Evolutionary conservation across 1,284 basidiomycete genomes (phyloP), one percentile per base, ranked within the genome.

Genomic region (Apiotrichum montevideense): DNA sequence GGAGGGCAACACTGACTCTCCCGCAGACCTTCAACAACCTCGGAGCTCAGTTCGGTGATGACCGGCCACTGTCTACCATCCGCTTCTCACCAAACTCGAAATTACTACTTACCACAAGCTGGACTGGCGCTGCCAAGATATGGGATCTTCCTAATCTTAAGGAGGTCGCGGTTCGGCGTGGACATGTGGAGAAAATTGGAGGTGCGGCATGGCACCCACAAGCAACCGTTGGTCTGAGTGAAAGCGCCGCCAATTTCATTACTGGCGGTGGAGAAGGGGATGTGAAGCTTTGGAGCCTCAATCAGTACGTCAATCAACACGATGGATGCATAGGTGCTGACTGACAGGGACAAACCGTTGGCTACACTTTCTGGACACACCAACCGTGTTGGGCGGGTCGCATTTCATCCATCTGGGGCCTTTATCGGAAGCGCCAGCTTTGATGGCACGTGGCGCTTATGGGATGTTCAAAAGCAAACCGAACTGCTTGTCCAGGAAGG

Each of bases 361-460:
- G 83, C 88, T 0, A 85, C 86, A 0, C 77, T 98, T 67, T 84
- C 86, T 72, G 96, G 96, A 0, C 96, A 98, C 70, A 83, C 87
- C 68, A 88, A 87, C 56, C 86, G 96, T 15, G 87, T 99, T 3
- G 94, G 90, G 66, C 84, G 95, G 11, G 87, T 97, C 9, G 91
- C 87, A 0, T 98, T 98, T 76, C 96, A 99, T 75, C 94, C 96
- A 0, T 91, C 90, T 0, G 96, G 96, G 1, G 77, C 85, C 47
- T 97, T 95, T 70, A 83, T 97, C 11, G 95, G 88, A 1, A 94
- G 91, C 59, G 94, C 95, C 0, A 91, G 91, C 57, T 98, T 95
- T 67, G 96, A 99, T 74, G 96, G 91, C 4, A 92, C 95, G n/a
- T 99, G 96, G 95, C 80, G 96, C 42, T 76, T 98, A 48, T 99